phyloP scores from a whole-genome alignment of 202 grass and related monocot genomes.

The Panicum virgatum region DNA sequence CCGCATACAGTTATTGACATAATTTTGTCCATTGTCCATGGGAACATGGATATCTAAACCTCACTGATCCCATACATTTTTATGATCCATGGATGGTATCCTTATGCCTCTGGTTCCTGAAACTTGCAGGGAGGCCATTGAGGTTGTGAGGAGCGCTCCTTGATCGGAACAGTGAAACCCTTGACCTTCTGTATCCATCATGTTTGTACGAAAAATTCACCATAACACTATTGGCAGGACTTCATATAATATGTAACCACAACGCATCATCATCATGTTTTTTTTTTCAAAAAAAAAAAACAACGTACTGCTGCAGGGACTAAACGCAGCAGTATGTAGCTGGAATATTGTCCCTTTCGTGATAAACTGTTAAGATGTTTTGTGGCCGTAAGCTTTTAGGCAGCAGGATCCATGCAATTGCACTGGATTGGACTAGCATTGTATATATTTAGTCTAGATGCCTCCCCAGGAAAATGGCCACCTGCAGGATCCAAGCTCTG shows the following conservation, averaged over 20 bases:
- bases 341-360: neutral
- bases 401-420: neutral
- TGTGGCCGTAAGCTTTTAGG: neutral
- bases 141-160: neutral
- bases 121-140: constrained; percentile 4
- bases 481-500: neutral
- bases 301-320: neutral
- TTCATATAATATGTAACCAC: neutral
- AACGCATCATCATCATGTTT: too few species aligned
- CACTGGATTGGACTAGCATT: neutral
- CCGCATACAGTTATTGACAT: neutral
- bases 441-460: neutral
- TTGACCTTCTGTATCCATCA: neutral
- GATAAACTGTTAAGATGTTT: neutral
- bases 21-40: neutral
- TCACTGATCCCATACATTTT: neutral
- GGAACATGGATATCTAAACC: neutral
- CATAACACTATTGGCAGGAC: neutral
- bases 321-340: neutral
- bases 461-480: neutral
- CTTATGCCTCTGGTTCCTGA: neutral
- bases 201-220: neutral
- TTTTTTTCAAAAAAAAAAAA: too few species aligned
- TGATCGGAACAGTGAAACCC: neutral
- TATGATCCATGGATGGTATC: neutral